Base-by-base conservation (phyloP, 208 protist species). In the Leishmania lainsoni region DNA sequence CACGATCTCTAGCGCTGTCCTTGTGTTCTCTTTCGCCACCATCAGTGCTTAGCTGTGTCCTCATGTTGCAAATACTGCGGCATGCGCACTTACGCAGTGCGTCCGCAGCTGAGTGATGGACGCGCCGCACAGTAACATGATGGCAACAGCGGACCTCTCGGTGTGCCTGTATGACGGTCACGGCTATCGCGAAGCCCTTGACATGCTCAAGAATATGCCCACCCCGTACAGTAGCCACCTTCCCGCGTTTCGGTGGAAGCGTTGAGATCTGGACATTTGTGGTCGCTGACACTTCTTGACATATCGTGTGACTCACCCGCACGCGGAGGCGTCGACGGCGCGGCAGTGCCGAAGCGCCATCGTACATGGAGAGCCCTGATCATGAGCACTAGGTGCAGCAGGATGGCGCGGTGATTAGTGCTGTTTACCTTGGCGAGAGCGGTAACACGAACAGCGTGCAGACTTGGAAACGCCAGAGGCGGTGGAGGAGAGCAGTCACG, bases 141-240 rank as follows among this genome's bases (percentile, higher is more conserved):
- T 32, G 42, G 68, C 42, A 10, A 48, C 10, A 14, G 48, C 49
- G 70, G 42, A 1, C 32, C 66, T 77, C 22, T 78, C 69, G 5
- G 77, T 87, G 42, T 89, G 85, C 59, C 78, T 59, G 1, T 91
- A 87, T 52, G 87, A 91, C 58, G 85, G 85, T 29, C 70, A 52
- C 61, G 87, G 88, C 79, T 91, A 91, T 32, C 85, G 83, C 51
- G 86, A 91, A 89, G 86, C 70, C 78, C 81, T 16, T 61, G 77
- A 32, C 86, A 91, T 75, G 85, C 85, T 32, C 54, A 35, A 48
- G 54, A 83, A 0, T 89, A 81, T 71, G 65, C 76, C 0, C 88
- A 89, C 51, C 87, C 87, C 16, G 59, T 68, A 1, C 85, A 91
- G 78, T 56, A 79, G 48, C 82, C 86, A 3, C 1, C 45, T 1